Evolutionary conservation across 2,329 filamentous ascomycete genomes (phyloP), one percentile per base, ranked within the genome.

Genomic region (Verruconis gallopava): DNA sequence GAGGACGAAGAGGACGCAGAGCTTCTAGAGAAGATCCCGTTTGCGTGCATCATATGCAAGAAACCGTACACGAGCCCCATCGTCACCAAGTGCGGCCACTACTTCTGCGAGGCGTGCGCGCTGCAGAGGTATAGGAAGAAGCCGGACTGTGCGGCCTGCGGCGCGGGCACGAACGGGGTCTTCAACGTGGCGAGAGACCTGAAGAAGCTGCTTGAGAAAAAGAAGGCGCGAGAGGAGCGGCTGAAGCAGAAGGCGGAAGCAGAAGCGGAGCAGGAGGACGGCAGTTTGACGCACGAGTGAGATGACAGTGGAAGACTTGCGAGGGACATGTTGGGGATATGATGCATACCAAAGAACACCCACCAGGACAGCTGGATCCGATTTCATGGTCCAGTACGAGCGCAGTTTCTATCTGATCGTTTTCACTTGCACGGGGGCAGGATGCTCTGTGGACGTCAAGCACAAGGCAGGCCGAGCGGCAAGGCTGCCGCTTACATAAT

Each of bases 31-130:
- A 81, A 79, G 52, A 93, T 94, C 17, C 88, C 88, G 0, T 94
- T 94, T 56, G 83, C 77, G 1, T 95, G 88, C 59, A 75, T 93
- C 48, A 85, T 94, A 47, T 95, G 88, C 68, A 77, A 79, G 52
- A 73, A 77, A 28, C 62, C 77, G 1, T 95, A 94, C 62, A 81
- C 77, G 52, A 71, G 75, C 44, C 89, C 91, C 0, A 74, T 96
- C 11, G 67, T 89, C 18, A 96, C 91, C 11, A 81, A 85, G 49
- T 98, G 91, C 51, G 83, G 85, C 0, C 91, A 98, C 59, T 96
- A 96, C 60, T 96, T 96, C 56, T 98, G 91, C 57, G 83, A 95
- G 59, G 69, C 73, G 1, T 98, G 91, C 60, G 91, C 91, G 19
- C 66, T 96, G 51, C 77, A 83, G 56, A 67, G 88, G 49, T 96